Evolutionary conservation across 108 stramenopile species (phyloP).

Genomic region (Pseudonitzschia pungens): DNA sequence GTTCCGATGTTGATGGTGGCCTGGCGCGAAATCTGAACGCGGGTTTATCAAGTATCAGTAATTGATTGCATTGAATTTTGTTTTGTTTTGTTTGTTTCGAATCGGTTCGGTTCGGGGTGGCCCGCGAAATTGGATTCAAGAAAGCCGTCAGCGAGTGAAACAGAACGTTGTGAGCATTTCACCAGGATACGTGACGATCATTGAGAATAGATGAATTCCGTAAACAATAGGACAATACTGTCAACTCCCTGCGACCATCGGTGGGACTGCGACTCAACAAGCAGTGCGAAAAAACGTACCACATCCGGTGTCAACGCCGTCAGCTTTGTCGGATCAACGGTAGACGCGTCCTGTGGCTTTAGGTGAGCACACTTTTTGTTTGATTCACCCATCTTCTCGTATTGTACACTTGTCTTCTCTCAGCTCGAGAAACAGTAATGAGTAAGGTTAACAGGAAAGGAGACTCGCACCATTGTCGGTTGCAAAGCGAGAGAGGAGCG

Average conservation of each 20-base stretch:
- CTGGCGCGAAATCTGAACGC: conserved; percentile 90
- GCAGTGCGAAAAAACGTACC: conserved; percentile 46
- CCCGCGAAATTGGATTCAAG: background rate
- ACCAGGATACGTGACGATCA: too few species aligned
- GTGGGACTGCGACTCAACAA: background rate
- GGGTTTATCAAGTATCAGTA: background rate
- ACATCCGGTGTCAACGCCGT: conserved; percentile 88
- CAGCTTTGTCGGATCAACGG: conserved; percentile 74
- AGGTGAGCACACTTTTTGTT: conserved; percentile 64
- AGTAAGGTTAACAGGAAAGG: background rate
- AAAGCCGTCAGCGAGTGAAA: background rate
- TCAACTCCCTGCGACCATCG: background rate
- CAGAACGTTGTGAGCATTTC: too few species aligned
- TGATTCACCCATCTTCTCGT: conserved; percentile 9
- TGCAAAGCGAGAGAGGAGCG: too few species aligned
- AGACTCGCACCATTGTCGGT: background rate
- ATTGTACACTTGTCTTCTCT: background rate
- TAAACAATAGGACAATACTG: background rate
- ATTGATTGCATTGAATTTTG: background rate
- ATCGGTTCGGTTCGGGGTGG: background rate
- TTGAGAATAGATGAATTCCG: too few species aligned
- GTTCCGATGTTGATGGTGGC: conserved; percentile 99
- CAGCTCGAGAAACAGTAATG: background rate
- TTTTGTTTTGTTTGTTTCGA: background rate
- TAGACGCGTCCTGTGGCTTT: conserved; percentile 73